Evolutionary conservation across 768 basidiomycete species (phyloP), one percentile per base, ranked within the genome.

Genomic region (Tylopilus sp.): DNA sequence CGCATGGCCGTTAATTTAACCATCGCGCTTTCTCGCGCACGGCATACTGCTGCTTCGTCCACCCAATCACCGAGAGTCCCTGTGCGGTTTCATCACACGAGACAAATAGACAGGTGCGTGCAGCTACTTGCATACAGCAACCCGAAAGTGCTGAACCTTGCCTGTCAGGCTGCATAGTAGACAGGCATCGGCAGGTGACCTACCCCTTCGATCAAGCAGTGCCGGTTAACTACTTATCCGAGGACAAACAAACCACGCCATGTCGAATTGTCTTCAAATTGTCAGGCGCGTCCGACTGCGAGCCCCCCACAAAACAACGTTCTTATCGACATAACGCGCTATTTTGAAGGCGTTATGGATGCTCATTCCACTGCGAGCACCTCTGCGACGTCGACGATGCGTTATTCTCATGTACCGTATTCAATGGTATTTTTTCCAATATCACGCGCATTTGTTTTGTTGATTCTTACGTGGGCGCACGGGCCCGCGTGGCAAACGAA

Each of bases 401-500:
- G 31, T 52, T 59, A 44, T 56, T 49, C 60, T 58, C 57, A 55
- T 70, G 67, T 64, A 58, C 58, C 52, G 53, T 59, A 59, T 69
- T 53, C 49, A 57, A 60, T 60, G 63, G 61, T 61, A 69, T 57
- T 64, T 67, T 57, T 53, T 59, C 55, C 61, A 65, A 67, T 67
- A 48, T 57, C 54, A 58, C 48, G 40, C 58, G 56, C 63, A 47
- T 67, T 66, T 59, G 42, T 59, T 68, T 68, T 64, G 68, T 62
- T 70, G 62, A 65, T 68, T 69, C 64, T 68, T 69, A 65, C 65
- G 69, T 68, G 68, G 63, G 59, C 58, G 68, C 68, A 69, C 68
- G 69, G 68, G 68, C 69, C 68, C 68, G 65, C 68, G 68, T 69
- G 68, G 68, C 68, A 71, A 69, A 67, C 57, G 62, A 66, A 69